Conservation (phyloP, 345 rosid genomes). For the Citrus hindsii region DNA sequence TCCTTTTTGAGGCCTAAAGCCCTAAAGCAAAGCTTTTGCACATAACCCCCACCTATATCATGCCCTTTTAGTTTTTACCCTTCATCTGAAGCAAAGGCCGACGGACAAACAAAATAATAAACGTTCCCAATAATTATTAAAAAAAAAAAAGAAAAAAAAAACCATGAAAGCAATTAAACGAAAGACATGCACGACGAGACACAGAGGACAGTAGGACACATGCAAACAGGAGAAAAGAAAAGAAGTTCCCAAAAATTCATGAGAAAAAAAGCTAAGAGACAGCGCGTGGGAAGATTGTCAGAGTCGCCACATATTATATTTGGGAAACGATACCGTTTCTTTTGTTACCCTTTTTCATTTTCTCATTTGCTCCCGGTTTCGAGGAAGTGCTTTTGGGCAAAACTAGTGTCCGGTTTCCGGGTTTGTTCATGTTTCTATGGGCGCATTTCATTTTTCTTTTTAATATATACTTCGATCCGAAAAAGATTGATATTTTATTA, state of each 20-base stretch:
- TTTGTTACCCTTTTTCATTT: background rate
- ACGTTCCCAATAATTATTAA: too few relatives aligned
- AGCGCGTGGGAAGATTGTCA: background rate
- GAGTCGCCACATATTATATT: background rate
- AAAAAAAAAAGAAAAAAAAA: too few relatives aligned
- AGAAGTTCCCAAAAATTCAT: too few relatives aligned
- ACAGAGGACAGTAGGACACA: background rate
- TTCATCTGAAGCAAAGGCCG: background rate
- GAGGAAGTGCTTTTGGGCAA: conserved; percentile 1
- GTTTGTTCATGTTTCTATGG: conserved; percentile 2
- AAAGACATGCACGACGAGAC: background rate
- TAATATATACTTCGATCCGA: too few relatives aligned
- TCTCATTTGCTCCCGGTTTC: conserved; percentile 4
- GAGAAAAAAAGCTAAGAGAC: background rate
- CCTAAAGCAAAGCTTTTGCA: background rate
- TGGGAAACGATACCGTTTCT: background rate
- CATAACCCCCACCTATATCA: background rate
- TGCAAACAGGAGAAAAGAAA: background rate
- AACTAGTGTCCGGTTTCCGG: conserved; percentile 4
- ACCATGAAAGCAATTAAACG: background rate
- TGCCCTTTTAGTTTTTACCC: background rate
- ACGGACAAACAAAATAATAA: background rate
- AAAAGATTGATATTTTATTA: too few relatives aligned
- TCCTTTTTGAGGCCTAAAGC: too few relatives aligned
- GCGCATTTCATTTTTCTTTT: background rate